Base-by-base conservation (phyloP, 2,329 filamentous ascomycete species). In the Aspergillus ochraceus region DNA sequence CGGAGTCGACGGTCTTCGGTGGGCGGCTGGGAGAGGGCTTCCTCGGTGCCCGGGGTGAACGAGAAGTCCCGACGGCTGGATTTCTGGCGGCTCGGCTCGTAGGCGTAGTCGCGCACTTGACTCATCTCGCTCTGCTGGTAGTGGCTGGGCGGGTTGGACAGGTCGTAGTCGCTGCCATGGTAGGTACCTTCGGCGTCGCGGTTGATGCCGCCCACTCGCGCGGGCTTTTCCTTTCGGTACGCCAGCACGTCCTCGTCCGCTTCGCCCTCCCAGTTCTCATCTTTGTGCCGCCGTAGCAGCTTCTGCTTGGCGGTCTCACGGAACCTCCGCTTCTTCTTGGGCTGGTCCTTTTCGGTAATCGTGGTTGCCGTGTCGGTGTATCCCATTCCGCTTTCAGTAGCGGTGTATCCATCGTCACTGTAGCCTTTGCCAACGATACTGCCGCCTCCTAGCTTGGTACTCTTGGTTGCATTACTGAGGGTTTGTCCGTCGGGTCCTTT, bases 401-500 rank as follows among this genome's bases (percentile, higher is more conserved):
- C 70, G 53, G 76, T 71, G 70, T 80, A 83, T 66, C 85, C 84
- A 58, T 90, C 82, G 64, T 94, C 88, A 72, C 89, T 90, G 76
- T 91, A 91, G 22, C 73, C 74, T 52, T 72, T 73, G 10, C 75
- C 79, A 14, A 95, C 86, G 4, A 89, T 78, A 76, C 90, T 94
- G 49, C 92, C 92, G 52, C 92, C 92, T n/a, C 94, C 94, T 0
- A 97, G 84, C 64, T 90, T 84, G 1, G 93, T 97, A 68, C 87
- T 89, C 69, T 87, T 86, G 1, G 92, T 97, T 0, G 90, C 93
- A 57, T 91, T 91, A 57, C 87, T 90, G 4, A 97, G 82, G 1
- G 94, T 88, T 49, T 90, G 93, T 46, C 94, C 94, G 77, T 97
- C 93, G 5, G 93, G 92, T 0, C 92, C 93, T 70, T 90, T 92